Percentiles rank a stretch among this genome's conserved stretches.
phyloP scores from a whole-genome alignment of 192 early-diverging fungal species.

The Rhizophagus prolifer region DNA sequence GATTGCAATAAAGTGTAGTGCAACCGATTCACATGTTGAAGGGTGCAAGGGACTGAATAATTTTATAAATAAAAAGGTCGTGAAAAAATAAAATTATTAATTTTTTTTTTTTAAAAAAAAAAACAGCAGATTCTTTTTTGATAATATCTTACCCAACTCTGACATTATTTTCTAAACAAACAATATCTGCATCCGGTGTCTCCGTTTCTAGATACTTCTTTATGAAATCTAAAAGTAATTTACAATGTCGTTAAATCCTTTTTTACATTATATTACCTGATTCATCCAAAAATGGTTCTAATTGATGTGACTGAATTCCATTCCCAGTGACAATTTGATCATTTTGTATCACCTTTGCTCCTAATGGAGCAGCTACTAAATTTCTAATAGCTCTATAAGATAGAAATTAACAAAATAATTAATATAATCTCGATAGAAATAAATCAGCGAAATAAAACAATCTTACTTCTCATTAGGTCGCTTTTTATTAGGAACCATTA shows the following conservation, averaged over 20 bases:
- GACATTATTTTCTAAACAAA: conserved; percentile 61
- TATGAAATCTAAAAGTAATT: conserved; percentile 43
- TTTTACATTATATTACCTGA: conserved; percentile 32
- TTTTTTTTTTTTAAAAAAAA: not conserved
- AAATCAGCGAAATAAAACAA: not conserved
- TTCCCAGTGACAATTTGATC: not conserved
- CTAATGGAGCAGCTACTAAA: conserved; percentile 45
- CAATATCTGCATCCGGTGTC: conserved; percentile 59
- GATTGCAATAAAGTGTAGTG: conserved; percentile 59
- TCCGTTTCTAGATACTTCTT: conserved; percentile 56
- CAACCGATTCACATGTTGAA: conserved; percentile 55
- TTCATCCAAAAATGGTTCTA: conserved; percentile 62
- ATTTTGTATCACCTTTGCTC: conserved; percentile 24
- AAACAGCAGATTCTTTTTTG: not conserved
- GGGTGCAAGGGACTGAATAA: conserved; percentile 49
- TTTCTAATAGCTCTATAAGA: conserved; percentile 30
- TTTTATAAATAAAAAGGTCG: no score
- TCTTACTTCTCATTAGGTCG: conserved; percentile 39
- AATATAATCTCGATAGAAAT: not conserved
- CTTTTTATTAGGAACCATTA: conserved; percentile 60
- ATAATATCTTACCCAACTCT: conserved; percentile 46
- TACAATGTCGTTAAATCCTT: not conserved
- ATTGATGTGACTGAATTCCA: conserved; percentile 31
- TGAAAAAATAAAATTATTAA: not conserved
- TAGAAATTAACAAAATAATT: not conserved